Evolutionary conservation across 1,139 yeast genomes (phyloP).

Genomic region (Yamadazyma atlantica): DNA sequence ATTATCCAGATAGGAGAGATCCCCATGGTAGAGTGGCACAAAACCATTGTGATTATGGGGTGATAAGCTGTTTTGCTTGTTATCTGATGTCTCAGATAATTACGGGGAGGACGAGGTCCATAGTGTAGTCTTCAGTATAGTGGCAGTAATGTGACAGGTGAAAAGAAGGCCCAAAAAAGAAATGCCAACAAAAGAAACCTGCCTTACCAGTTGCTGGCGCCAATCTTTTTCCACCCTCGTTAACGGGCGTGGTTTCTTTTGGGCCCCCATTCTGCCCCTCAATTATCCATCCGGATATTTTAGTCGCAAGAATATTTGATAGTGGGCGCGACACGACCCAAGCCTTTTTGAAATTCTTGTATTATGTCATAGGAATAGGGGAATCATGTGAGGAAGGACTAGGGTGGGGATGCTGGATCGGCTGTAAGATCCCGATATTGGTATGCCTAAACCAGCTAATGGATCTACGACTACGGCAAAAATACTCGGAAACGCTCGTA

Average conservation of each 20-base stretch:
- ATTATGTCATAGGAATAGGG: conserved; percentile 2
- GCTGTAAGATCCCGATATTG: too few relatives aligned
- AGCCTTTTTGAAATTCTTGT: conserved; percentile 3
- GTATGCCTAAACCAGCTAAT: too few relatives aligned
- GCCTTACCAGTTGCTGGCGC: not conserved
- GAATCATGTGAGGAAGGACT: not conserved
- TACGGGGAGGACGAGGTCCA: too few relatives aligned
- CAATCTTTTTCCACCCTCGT: not conserved
- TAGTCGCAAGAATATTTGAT: not conserved
- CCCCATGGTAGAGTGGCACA: not conserved
- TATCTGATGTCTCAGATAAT: not conserved
- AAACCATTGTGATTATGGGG: not conserved
- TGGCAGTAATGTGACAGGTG: not conserved
- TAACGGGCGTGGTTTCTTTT: not conserved
- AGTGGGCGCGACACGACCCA: not conserved
- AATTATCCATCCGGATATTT: conserved; percentile 1
- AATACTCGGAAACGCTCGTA: too few relatives aligned
- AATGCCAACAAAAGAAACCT: too few relatives aligned
- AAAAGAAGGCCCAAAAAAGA: not conserved
- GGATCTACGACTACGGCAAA: too few relatives aligned
- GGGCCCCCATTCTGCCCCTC: conserved; percentile 1
- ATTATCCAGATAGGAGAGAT: not conserved
- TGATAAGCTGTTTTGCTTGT: not conserved
- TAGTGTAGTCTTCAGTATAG: too few relatives aligned
- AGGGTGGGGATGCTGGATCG: not conserved